Conservation (phyloP, 257 asterid genomes). For the Rauvolfia tetraphylla region DNA sequence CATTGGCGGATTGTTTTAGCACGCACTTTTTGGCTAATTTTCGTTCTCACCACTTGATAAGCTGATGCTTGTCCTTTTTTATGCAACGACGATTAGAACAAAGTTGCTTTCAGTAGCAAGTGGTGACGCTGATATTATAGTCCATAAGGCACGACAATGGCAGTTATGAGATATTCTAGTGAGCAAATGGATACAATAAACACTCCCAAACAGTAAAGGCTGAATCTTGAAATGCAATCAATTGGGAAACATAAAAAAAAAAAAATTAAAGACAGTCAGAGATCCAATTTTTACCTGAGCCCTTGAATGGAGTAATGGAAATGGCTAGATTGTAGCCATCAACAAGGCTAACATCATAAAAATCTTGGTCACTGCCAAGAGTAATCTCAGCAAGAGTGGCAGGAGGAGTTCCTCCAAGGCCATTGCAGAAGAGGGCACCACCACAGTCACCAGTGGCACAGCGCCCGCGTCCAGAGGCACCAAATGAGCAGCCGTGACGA, state of each 20-base stretch:
- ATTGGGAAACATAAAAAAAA: not conserved
- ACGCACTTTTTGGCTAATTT: not conserved
- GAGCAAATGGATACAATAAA: not conserved
- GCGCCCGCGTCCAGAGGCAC: slow-evolving; percentile 60
- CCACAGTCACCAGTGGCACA: slow-evolving; percentile 98
- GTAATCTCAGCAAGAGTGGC: slow-evolving; percentile 92
- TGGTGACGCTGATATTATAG: not conserved
- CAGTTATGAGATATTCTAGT: not conserved
- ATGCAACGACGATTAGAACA: not conserved
- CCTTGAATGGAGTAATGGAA: slow-evolving; percentile 67
- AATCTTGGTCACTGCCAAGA: slow-evolving; percentile 70
- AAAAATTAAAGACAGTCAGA: not conserved
- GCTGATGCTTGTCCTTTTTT: not conserved
- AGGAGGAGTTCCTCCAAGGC: slow-evolving; percentile 85
- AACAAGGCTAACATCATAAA: slow-evolving; percentile 91
- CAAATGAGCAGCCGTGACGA: slow-evolving; percentile 81
- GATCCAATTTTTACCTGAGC: slow-evolving; percentile 43
- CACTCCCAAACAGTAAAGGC: not conserved
- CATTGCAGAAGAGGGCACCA: slow-evolving; percentile 77
- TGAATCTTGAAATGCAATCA: not conserved
- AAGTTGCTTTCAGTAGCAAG: not conserved
- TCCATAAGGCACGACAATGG: not conserved
- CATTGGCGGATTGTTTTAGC: not conserved
- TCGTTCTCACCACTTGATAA: not conserved
- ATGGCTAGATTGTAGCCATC: slow-evolving; percentile 90